These are phyloP conservation scores for Lomentospora prolificans DNA, from an alignment of 2,329 filamentous ascomycete species.

Conservation along the genomic window DNA sequence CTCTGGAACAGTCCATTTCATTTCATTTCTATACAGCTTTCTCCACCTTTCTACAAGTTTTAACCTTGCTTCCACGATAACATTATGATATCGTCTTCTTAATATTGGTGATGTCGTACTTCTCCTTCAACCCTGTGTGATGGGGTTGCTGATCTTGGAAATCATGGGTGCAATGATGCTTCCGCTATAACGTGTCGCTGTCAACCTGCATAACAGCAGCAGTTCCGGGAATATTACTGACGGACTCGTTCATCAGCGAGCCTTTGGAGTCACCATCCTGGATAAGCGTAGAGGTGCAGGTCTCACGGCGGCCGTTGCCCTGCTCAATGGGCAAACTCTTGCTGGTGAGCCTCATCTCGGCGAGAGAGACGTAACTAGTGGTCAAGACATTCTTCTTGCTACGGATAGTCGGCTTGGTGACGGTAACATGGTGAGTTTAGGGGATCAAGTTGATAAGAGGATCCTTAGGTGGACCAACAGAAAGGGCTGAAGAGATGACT, in stretches of 20 bases:
- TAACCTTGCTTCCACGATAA: too few species aligned
- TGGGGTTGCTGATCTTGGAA: constrained; percentile 57
- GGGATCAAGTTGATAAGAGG: constrained; percentile 78
- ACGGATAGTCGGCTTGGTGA: constrained; percentile 89
- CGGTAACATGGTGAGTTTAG: constrained; percentile 78
- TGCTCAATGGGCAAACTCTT: constrained; percentile 78
- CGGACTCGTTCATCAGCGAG: constrained; percentile 72
- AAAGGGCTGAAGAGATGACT: not conserved
- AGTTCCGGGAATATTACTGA: constrained; percentile 58
- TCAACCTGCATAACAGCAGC: constrained; percentile 68
- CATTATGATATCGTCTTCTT: constrained; percentile 50
- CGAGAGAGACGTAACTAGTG: constrained; percentile 84
- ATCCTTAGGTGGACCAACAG: constrained; percentile 35
- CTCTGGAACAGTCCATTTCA: not conserved
- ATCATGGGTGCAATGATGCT: constrained; percentile 70
- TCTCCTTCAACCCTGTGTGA: constrained; percentile 69
- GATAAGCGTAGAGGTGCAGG: constrained; percentile 66
- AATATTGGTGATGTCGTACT: constrained; percentile 63
- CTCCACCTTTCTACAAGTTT: not conserved
- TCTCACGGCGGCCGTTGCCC: constrained; percentile 69
- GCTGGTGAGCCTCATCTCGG: constrained; percentile 82
- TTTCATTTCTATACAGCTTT: not conserved
- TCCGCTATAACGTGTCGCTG: constrained; percentile 61
- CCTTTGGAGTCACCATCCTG: constrained; percentile 74
- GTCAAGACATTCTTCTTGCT: constrained; percentile 96